phyloP scores from a whole-genome alignment of 495 filamentous ascomycete genomes.

The Cercophora scortea region DNA sequence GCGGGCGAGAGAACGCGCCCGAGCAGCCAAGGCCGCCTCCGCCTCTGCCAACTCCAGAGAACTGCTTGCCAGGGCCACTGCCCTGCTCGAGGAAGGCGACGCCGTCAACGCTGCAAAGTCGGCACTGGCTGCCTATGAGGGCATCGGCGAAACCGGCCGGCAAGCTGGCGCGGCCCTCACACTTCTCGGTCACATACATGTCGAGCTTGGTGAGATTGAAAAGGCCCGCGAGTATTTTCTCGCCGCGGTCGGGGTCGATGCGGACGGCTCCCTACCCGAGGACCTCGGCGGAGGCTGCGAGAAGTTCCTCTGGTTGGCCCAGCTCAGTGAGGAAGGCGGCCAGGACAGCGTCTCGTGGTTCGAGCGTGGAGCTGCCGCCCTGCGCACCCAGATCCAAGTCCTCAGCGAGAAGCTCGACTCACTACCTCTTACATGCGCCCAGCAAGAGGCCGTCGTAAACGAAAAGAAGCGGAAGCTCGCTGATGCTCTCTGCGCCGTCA shows the following conservation, averaged over 20 bases:
- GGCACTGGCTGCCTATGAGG: conserved; percentile 53
- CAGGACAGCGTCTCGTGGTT: conserved; percentile 80
- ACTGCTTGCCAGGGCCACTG: conserved; percentile 57
- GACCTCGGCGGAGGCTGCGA: conserved; percentile 71
- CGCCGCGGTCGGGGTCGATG: conserved; percentile 63
- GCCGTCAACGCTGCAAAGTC: conserved; percentile 58
- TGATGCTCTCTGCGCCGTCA: conserved; percentile 78
- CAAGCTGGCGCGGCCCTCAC: conserved; percentile 58
- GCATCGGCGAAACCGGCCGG: conserved; percentile 29
- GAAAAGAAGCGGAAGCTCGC: conserved; percentile 75
- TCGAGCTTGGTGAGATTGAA: conserved; percentile 76
- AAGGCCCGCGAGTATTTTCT: conserved; percentile 61
- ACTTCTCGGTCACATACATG: conserved; percentile 72
- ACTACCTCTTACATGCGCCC: conserved; percentile 28
- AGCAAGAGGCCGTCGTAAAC: conserved; percentile 37
- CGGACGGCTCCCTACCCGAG: conserved; percentile 56
- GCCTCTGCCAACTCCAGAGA: conserved; percentile 26
- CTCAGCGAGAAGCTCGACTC: conserved; percentile 25
- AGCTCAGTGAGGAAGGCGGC: conserved; percentile 83
- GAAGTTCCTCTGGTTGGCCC: conserved; percentile 93
- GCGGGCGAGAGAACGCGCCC: conserved; percentile 17
- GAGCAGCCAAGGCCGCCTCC: conserved; percentile 20
- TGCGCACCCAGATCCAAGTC: conserved; percentile 57
- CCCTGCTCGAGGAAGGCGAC: conserved; percentile 62
- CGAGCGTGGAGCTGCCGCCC: conserved; percentile 64